Evolutionary conservation across 306 rosid genomes (phyloP).

Genomic region (Lathyrus tuberosus): DNA sequence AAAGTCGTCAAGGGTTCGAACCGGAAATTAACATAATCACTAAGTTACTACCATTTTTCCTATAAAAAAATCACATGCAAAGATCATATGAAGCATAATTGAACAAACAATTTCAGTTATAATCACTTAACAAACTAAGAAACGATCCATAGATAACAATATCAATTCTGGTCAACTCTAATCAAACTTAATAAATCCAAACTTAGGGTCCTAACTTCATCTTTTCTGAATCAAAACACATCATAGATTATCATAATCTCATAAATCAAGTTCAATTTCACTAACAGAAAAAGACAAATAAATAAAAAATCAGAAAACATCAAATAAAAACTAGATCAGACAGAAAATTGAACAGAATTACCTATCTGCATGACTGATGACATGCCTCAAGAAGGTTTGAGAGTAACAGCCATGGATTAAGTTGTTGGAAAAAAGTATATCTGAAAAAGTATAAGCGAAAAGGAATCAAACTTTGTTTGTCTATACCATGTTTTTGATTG

Average conservation of each 20-base stretch:
- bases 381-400: constrained; percentile 40
- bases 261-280: constrained; percentile 29
- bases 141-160: not conserved
- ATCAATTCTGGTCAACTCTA: constrained; percentile 34
- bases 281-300: not conserved
- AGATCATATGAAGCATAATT: constrained; percentile 5
- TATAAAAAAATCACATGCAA: constrained; percentile 27
- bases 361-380: constrained; percentile 35
- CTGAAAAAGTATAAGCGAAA: constrained; percentile 24
- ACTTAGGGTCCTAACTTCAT: constrained; percentile 26
- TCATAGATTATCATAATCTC: constrained; percentile 21
- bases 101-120: constrained; percentile 16
- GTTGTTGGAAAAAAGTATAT: constrained; percentile 4
- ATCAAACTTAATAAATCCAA: constrained; percentile 19
- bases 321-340: constrained; percentile 26
- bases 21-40: not conserved
- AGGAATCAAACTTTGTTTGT: constrained; percentile 42
- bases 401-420: constrained; percentile 40
- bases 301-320: constrained; percentile 4
- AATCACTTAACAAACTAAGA: not conserved
- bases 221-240: constrained; percentile 34
- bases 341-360: constrained; percentile 9
- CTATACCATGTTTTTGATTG: constrained; percentile 35
- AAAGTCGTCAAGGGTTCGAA: not conserved
- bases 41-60: not conserved